Conservation (phyloP, 768 basidiomycete genomes). For the Tephrocybe sp. region DNA sequence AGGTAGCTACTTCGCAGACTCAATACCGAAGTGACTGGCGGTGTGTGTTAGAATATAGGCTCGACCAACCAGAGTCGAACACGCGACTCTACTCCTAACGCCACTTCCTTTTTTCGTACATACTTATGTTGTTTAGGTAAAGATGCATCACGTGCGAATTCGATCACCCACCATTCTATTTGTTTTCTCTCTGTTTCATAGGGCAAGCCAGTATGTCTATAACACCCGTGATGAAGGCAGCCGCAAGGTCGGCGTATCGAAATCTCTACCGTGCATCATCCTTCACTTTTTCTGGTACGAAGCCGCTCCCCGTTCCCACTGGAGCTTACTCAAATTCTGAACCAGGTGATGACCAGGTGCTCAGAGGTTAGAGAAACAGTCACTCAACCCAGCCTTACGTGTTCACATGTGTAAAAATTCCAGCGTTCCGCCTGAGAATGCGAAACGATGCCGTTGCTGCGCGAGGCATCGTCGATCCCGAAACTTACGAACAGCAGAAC, state of each 20-base stretch:
- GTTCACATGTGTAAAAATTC: constrained; percentile 7
- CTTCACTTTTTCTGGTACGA: constrained; percentile 63
- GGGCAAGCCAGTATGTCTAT: constrained; percentile 45
- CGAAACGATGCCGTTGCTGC: constrained; percentile 53
- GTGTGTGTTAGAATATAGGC: too few relatives aligned
- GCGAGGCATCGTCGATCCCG: constrained; percentile 41
- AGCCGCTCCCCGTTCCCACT: neutral
- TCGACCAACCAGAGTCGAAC: too few relatives aligned
- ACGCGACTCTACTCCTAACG: too few relatives aligned
- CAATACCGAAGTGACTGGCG: too few relatives aligned
- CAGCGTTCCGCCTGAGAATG: constrained; percentile 77
- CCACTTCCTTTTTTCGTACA: too few relatives aligned
- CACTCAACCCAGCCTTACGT: neutral
- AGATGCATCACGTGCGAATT: too few relatives aligned
- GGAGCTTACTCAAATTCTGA: constrained; percentile 6
- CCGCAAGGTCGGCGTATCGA: constrained; percentile 75
- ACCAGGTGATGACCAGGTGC: constrained; percentile 57
- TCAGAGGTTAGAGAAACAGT: constrained; percentile 42
- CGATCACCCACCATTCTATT: too few relatives aligned
- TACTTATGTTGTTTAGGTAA: too few relatives aligned
- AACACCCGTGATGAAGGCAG: constrained; percentile 55
- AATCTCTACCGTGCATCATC: constrained; percentile 66
- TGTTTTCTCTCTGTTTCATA: neutral
- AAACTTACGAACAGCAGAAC: constrained; percentile 51
- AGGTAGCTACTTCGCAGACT: too few relatives aligned